phyloP scores from a whole-genome alignment of 345 rosid genomes.

The Hirschfeldia incana region DNA sequence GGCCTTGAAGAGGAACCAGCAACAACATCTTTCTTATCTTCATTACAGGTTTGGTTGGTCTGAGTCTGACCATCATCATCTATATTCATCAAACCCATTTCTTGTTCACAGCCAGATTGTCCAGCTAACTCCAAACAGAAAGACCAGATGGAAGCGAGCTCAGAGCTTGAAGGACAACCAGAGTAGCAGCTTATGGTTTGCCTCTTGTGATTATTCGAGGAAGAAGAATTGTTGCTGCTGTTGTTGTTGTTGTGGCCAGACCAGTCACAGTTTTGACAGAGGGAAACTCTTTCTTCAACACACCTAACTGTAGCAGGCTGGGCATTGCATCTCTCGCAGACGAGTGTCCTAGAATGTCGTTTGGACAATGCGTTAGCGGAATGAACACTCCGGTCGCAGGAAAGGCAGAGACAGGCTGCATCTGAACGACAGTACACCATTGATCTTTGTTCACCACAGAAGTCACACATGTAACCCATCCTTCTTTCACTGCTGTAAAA shows the following conservation, averaged over 20 bases:
- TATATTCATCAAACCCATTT: slow-evolving; percentile 85
- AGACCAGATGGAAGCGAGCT: slow-evolving; percentile 91
- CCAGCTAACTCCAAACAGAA: slow-evolving; percentile 55
- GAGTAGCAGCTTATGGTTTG: slow-evolving; percentile 78
- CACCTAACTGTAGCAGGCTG: slow-evolving; percentile 87
- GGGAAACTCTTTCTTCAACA: slow-evolving; percentile 70
- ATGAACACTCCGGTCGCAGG: slow-evolving; percentile 93
- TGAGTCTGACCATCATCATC: slow-evolving; percentile 48
- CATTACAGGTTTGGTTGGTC: slow-evolving; percentile 40
- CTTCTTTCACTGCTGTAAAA: slow-evolving; percentile 12
- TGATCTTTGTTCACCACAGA: slow-evolving; percentile 89
- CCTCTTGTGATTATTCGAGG: slow-evolving; percentile 62
- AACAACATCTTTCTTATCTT: slow-evolving; percentile 42
- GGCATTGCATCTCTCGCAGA: slow-evolving; percentile 87
- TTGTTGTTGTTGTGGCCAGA: slow-evolving; percentile 43
- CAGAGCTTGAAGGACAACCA: slow-evolving; percentile 90
- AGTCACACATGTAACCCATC: slow-evolving; percentile 94
- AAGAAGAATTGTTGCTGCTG: not conserved
- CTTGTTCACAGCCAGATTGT: slow-evolving; percentile 73
- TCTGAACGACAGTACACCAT: slow-evolving; percentile 94
- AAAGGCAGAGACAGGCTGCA: slow-evolving; percentile 89
- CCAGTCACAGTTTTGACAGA: slow-evolving; percentile 98
- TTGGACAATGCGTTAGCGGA: slow-evolving; percentile 92
- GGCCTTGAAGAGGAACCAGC: slow-evolving; percentile 28
- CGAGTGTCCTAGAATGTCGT: slow-evolving; percentile 83